Conservation (phyloP, 768 basidiomycete genomes). For the Grammothele lineata region DNA sequence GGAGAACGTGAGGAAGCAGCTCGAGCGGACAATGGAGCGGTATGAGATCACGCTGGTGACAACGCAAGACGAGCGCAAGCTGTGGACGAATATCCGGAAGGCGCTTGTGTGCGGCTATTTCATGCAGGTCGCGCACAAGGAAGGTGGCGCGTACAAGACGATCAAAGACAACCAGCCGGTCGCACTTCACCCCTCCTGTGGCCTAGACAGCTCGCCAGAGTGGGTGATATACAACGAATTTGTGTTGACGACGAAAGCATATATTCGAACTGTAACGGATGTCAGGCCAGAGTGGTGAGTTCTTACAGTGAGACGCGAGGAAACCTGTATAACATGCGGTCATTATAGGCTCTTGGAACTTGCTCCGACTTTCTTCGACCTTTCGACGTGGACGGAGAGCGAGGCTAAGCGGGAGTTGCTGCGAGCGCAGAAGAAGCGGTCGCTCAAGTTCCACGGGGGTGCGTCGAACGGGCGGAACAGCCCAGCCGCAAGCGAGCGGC, state of each 20-base stretch:
- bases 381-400: slow-evolving; percentile 3
- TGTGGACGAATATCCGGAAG: slow-evolving; percentile 71
- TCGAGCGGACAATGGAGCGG: slow-evolving; percentile 89
- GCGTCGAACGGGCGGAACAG: slow-evolving; percentile 9
- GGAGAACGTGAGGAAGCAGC: slow-evolving; percentile 88
- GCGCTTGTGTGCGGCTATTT: slow-evolving; percentile 92
- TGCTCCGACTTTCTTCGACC: slow-evolving; percentile 13
- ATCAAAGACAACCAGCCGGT: slow-evolving; percentile 86
- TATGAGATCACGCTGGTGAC: slow-evolving; percentile 77
- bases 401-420: slow-evolving; percentile 24
- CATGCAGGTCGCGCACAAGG: slow-evolving; percentile 97
- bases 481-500: neutral
- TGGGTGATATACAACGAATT: slow-evolving; percentile 96
- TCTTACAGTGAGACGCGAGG: neutral
- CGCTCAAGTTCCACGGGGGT: slow-evolving; percentile 10
- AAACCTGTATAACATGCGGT: neutral
- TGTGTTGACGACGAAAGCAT: slow-evolving; percentile 83
- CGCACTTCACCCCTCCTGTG: slow-evolving; percentile 80
- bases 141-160: slow-evolving; percentile 72
- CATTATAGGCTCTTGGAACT: slow-evolving; percentile 12
- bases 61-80: slow-evolving; percentile 46
- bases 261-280: slow-evolving; percentile 89
- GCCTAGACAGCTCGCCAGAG: slow-evolving; percentile 81
- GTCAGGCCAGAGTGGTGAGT: slow-evolving; percentile 81
- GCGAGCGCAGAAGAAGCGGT: slow-evolving; percentile 18